These are phyloP conservation scores for Magnusiomyces paraingens DNA, from an alignment of 1,139 yeast species.

Conservation along the genomic window DNA sequence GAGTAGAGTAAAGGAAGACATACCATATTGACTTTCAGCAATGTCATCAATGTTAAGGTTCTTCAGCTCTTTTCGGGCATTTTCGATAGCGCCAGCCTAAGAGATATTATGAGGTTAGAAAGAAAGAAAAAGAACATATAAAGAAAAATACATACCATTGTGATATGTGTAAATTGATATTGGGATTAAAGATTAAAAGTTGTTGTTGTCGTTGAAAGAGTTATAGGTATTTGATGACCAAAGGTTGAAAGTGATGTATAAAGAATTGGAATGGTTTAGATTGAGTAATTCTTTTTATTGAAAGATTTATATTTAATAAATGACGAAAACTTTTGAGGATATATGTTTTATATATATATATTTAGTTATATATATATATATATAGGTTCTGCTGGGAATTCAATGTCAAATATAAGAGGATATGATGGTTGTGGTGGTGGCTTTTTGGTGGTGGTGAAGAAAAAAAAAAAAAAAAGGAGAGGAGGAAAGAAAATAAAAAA, in stretches of 20 bases:
- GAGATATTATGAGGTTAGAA: neutral
- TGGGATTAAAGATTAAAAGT: neutral
- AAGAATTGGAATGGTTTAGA: too few relatives aligned
- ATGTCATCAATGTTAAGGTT: constrained; percentile 76
- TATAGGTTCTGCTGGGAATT: neutral
- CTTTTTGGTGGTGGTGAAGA: neutral
- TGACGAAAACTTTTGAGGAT: too few relatives aligned
- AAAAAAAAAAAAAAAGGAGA: neutral
- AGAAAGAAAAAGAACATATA: neutral
- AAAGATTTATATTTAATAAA: too few relatives aligned
- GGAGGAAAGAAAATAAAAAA: neutral
- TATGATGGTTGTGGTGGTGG: neutral
- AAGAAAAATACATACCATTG: constrained; percentile 1
- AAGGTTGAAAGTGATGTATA: neutral
- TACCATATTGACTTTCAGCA: constrained; percentile 75
- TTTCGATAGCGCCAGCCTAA: constrained; percentile 93
- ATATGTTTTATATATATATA: too few relatives aligned
- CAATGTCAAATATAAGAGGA: neutral
- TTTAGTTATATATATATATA: too few relatives aligned
- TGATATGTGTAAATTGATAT: neutral
- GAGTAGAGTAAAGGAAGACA: constrained; percentile 19
- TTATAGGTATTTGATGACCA: neutral
- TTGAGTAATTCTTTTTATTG: too few relatives aligned
- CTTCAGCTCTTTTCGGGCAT: constrained; percentile 90
- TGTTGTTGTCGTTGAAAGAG: neutral